Base-by-base conservation (phyloP, 2,329 filamentous ascomycete genomes). In the Chalaropsis ovoidea region DNA sequence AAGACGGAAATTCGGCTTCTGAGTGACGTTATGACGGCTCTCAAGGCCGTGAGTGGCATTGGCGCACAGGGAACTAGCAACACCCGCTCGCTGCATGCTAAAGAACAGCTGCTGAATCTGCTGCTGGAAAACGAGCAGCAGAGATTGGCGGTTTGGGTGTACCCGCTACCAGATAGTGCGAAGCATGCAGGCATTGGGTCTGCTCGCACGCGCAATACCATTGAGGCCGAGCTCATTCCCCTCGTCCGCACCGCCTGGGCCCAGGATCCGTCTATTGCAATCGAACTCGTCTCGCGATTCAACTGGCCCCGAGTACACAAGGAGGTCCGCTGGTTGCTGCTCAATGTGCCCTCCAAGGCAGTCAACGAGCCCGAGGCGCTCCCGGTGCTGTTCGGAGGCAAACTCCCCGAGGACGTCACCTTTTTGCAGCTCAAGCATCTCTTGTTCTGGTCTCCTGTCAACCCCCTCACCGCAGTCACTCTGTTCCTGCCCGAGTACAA, bases 401-500 rank as follows among this genome's bases (percentile, higher is more conserved):
- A 84, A 54, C 76, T 97, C 62, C 91, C 92, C 0, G 78, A 79
- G 47, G 93, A 97, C 75, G 82, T 97, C 56, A 86, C 84, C 64
- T 68, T 73, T 47, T 86, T 86, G 70, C 92, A 96, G 75, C 81
- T 97, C 64, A 96, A 93, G 85, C 96, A 95, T 74, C 79, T 99
- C 17, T 79, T 99, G 1, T 96, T 89, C 77, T 99, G 94, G 94
- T 84, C 88, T 24, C 86, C 94, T 0, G 86, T 96, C 41, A 96
- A 96, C 72, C 94, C 94, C 0, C 88, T 96, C 68, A 94, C 92
- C 10, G 92, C 95, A 0, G 87, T 95, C 6, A 96, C 91, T 0
- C 91, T 95, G 76, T 97, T 99, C 78, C 75, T 96, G 70, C 95
- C 95, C 0, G 86, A 87, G 0, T 99, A 95, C 74, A 86, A 86